These are phyloP conservation scores for Diaporthe vaccinii DNA, from an alignment of 2,329 filamentous ascomycete genomes.

Conservation along the genomic window DNA sequence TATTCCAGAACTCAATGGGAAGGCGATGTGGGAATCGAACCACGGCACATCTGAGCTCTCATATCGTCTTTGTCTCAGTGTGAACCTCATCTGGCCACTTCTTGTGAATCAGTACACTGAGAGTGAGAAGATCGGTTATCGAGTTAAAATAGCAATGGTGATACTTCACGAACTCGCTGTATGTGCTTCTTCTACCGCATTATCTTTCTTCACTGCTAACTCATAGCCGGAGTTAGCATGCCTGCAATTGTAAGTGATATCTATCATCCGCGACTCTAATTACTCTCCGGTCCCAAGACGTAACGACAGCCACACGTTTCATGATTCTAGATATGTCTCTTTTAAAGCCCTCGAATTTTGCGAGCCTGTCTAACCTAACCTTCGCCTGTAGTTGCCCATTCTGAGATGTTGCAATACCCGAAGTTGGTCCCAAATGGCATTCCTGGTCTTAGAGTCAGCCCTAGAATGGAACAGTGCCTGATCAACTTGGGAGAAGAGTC, in stretches of 20 bases:
- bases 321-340: too few species aligned
- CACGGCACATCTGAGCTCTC: neutral
- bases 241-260: slow-evolving; percentile 7
- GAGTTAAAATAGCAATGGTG: neutral
- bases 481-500: neutral
- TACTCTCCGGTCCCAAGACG: neutral
- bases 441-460: neutral
- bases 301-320: neutral
- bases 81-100: slow-evolving; percentile 13
- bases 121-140: slow-evolving; percentile 4
- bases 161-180: slow-evolving; percentile 3
- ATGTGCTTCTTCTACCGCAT: neutral
- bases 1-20: neutral
- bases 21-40: neutral
- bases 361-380: neutral
- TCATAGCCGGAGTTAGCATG: neutral
- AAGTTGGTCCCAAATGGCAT: neutral
- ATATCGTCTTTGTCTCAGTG: slow-evolving; percentile 16
- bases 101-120: slow-evolving; percentile 16
- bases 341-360: neutral
- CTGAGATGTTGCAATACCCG: slow-evolving; percentile 15
- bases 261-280: neutral
- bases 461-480: neutral
- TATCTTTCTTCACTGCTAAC: neutral
- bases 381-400: neutral